Base-by-base conservation (phyloP, 1,284 basidiomycete genomes). In the Chalciporus piperatoides region DNA sequence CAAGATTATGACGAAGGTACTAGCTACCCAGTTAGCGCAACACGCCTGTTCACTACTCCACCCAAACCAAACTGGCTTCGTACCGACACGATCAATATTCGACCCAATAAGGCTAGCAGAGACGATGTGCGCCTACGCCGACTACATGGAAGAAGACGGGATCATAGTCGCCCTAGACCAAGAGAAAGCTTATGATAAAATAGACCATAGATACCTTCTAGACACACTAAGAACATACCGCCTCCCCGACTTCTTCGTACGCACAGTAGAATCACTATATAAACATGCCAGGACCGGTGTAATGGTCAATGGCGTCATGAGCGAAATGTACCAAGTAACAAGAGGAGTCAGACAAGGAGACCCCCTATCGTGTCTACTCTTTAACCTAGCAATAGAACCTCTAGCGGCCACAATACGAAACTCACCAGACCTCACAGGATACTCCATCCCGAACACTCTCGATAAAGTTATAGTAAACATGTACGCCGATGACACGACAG, bases 201-300 rank as follows among this genome's bases (percentile, higher is more conserved):
- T 60, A 0, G 42, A 44, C 5, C 54, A 59, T 3, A 1, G 15
- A 0, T 60, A 60, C 27, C 32, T 59, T 0, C 1, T 45, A 1
- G 0, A 12, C 0, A 43, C 24, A 0, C 45, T 59, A 4, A 6
- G 10, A n/a, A 40, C 41, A 0, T 53, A 38, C 12, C 0, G 2
- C 0, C 9, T 53, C 3, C 51, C 50, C 0, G 14, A 36, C 6
- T 58, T 38, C 69, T 71, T 11, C 0, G 11, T 27, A 10, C 53
- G 71, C 0, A 70, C 71, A 14, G 53, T 9, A 72, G n/a, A 74
- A 73, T 51, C 57, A 10, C 28, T 28, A 28, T 28, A 28, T 10
- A 28, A 28, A 12, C 9, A 28, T 4, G 28, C 28, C 8, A 11
- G 4, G 1, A 30, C 28, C 2, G 28, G 11, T 4, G 28, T 30